Percentiles rank a stretch among this genome's conserved stretches.
These are phyloP conservation scores for Cryptomeria japonica DNA, from an alignment of 75 land plant genomes.

Conservation along the genomic window DNA sequence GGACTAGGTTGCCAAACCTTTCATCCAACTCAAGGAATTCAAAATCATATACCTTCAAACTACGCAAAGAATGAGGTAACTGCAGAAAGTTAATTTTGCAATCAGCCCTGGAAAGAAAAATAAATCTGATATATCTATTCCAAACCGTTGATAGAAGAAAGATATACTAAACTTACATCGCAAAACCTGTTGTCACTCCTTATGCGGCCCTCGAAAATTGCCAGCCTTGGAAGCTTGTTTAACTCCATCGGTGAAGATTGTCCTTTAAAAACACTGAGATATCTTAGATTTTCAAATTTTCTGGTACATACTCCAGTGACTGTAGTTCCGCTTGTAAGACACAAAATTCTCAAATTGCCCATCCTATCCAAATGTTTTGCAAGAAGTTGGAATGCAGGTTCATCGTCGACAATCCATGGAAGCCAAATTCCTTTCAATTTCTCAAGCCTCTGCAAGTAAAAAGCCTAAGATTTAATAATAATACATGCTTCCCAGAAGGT, in stretches of 20 bases:
- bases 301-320: not conserved
- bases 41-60: not conserved
- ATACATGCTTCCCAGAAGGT: no score
- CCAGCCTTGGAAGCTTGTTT: not conserved
- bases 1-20: no score
- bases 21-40: no score
- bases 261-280: not conserved
- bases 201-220: not conserved
- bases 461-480: no score
- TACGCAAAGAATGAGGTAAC: not conserved
- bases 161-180: not conserved
- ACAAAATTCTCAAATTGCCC: not conserved
- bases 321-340: not conserved
- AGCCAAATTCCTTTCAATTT: no score
- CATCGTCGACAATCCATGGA: no score
- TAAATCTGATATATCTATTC: not conserved
- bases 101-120: not conserved
- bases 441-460: no score
- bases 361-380: not conserved
- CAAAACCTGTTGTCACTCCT: not conserved
- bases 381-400: not conserved
- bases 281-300: not conserved
- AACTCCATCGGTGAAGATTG: not conserved
- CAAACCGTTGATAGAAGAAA: no score
- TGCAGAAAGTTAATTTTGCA: not conserved